These are phyloP conservation scores for Penicillium crystallinum DNA, from an alignment of 495 filamentous ascomycete genomes.

Conservation along the genomic window DNA sequence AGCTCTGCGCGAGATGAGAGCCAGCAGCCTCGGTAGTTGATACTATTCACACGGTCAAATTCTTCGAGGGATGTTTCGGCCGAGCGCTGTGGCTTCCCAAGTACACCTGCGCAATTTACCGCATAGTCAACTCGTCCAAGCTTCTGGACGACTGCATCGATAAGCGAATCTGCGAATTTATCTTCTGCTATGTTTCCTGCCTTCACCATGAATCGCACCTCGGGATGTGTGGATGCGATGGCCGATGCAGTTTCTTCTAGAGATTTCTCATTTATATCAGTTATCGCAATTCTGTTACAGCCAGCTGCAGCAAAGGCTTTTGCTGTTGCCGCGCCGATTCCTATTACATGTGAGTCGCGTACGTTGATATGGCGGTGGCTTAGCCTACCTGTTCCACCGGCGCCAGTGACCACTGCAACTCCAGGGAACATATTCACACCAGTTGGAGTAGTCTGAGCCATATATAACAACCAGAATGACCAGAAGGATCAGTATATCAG, in stretches of 20 bases:
- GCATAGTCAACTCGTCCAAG: constrained; percentile 49
- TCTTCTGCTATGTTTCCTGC: constrained; percentile 42
- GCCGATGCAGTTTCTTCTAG: constrained; percentile 30
- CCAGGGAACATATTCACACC: constrained; percentile 21
- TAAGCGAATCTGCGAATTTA: constrained; percentile 36
- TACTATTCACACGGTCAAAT: constrained; percentile 46
- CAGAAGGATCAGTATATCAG: neutral
- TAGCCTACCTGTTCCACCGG: constrained; percentile 25
- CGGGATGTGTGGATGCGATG: constrained; percentile 27
- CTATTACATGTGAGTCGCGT: constrained; percentile 19
- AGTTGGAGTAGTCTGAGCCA: neutral
- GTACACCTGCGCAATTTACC: constrained; percentile 47
- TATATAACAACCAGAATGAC: neutral
- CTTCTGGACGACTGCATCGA: constrained; percentile 19
- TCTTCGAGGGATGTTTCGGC: constrained; percentile 28
- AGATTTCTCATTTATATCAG: constrained; percentile 39
- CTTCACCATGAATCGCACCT: constrained; percentile 23
- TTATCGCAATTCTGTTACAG: constrained; percentile 45
- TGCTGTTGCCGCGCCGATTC: constrained; percentile 52
- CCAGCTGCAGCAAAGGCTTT: constrained; percentile 46
- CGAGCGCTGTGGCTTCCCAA: constrained; percentile 34
- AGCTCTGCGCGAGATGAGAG: constrained; percentile 45
- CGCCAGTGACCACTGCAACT: constrained; percentile 29
- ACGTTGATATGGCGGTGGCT: neutral
- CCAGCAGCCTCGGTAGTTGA: constrained; percentile 52